Percentiles rank a stretch among this genome's conserved stretches.
Conservation (phyloP, 768 basidiomycete genomes). For the Russula ochroleuca region DNA sequence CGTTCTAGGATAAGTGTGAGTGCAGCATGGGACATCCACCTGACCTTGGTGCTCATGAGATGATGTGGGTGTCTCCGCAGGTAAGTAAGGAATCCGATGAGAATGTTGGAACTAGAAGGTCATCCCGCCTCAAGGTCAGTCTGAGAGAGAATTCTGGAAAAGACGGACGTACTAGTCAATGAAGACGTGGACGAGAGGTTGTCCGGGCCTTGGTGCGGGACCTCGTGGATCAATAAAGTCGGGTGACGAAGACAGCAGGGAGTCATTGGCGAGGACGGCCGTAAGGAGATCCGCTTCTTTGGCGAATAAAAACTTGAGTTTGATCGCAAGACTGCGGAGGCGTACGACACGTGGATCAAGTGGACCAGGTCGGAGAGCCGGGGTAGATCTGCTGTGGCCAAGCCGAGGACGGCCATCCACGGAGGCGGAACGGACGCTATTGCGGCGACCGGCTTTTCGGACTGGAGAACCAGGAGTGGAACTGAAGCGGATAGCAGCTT, state of each 20-base stretch:
- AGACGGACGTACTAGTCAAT: slow-evolving; percentile 52
- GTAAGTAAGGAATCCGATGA: slow-evolving; percentile 75
- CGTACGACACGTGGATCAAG: slow-evolving; percentile 48
- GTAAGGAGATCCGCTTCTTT: slow-evolving; percentile 40
- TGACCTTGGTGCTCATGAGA: slow-evolving; percentile 36
- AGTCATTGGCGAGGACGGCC: slow-evolving; percentile 33
- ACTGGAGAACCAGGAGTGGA: slow-evolving; percentile 31
- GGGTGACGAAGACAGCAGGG: slow-evolving; percentile 27
- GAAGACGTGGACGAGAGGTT: slow-evolving; percentile 42
- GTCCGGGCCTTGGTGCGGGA: slow-evolving; percentile 33
- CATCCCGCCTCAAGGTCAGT: slow-evolving; percentile 1
- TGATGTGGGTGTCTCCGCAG: slow-evolving; percentile 52
- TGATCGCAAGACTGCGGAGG: slow-evolving; percentile 51
- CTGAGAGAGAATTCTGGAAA: slow-evolving; percentile 15
- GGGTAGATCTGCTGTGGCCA: slow-evolving; percentile 47
- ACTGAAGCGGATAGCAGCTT: slow-evolving; percentile 30
- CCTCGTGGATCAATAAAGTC: slow-evolving; percentile 40
- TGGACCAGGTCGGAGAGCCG: slow-evolving; percentile 40
- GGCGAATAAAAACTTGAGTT: slow-evolving; percentile 53
- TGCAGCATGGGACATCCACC: slow-evolving; percentile 71
- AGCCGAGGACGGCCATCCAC: slow-evolving; percentile 33
- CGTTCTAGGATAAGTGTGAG: slow-evolving; percentile 77
- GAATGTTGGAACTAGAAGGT: slow-evolving; percentile 69
- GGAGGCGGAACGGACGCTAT: slow-evolving; percentile 27
- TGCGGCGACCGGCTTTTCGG: slow-evolving; percentile 10